Evolutionary conservation across 306 rosid genomes (phyloP).

Genomic region (Luffa acutangula): DNA sequence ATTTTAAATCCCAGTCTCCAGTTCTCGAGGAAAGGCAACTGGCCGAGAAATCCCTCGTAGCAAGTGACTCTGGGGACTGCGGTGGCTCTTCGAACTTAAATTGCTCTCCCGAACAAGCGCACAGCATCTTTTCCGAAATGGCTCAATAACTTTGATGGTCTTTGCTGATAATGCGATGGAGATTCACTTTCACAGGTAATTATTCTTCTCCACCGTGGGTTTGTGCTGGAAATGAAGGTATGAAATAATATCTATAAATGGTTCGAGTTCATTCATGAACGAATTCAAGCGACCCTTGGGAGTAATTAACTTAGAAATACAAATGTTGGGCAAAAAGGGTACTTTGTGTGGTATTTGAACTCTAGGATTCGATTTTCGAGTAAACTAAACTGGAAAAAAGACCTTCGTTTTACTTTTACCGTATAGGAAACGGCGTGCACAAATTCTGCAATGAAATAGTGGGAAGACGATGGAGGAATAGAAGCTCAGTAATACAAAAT

Average conservation of each 20-base stretch:
- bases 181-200: slow-evolving; percentile 18
- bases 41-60: slow-evolving; percentile 93
- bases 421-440: background rate
- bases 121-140: slow-evolving; percentile 60
- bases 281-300: background rate
- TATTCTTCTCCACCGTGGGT: background rate
- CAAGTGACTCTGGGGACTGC: slow-evolving; percentile 83
- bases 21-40: slow-evolving; percentile 85
- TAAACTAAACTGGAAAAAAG: background rate
- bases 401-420: background rate
- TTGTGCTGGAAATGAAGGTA: background rate
- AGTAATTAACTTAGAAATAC: background rate
- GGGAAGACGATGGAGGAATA: background rate
- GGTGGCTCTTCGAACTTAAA: slow-evolving; percentile 91
- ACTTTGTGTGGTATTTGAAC: background rate
- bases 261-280: background rate
- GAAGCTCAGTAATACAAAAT: slow-evolving; percentile 6
- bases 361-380: background rate
- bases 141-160: slow-evolving; percentile 1
- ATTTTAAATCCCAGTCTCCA: slow-evolving; percentile 73
- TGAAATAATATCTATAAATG: background rate
- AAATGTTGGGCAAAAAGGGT: background rate
- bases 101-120: slow-evolving; percentile 95
- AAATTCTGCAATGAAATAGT: background rate
- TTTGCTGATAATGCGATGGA: slow-evolving; percentile 11